Base-by-base conservation (phyloP, 768 basidiomycete genomes). In the Lentinula boryana region DNA sequence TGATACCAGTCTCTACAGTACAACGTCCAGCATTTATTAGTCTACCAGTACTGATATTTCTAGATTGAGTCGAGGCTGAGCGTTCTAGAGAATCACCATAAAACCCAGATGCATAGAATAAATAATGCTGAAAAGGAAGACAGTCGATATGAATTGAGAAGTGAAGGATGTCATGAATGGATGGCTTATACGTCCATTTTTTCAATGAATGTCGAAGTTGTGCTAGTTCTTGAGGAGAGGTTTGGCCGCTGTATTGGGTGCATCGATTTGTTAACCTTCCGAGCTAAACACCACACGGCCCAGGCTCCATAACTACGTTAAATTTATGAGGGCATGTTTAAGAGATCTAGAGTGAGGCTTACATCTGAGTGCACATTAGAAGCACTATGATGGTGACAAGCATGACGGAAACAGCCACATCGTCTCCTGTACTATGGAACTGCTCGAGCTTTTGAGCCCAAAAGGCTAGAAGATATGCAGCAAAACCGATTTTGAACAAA, bases 261-360 rank as follows among this genome's bases (percentile, higher is more conserved):
- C 8, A 51, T 32, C 6, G 50, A 51, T 21, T 10, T 8, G 36
- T 56, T 56, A 15, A 56, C 40, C 54, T 40, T 56, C 6, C 3
- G 21, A 23, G 54, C 54, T 35, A 56, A 7, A 56, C 54, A 36
- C 54, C 54, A 56, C 13, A 56, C 54, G 6, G 54, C 54, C 54
- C 36, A 56, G 21, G 54, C 40, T 27, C 54, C 54, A 13, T 56
- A 56, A 36, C 54, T 56, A 35, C 31, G 4, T 56, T 16, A 10
- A n/a, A 8, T 36, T 1, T 12, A 13, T 56, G n/a, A 56, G 16
- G 10, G n/a, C 21, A 36, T 7, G 16, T 16, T 21, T 8, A 38
- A 15, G 1, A 10, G 1, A 43, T 56, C 9, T 13, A 15, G 6
- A 18, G 3, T 6, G 15, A 40, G 4, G 21, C 54, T 38, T 21